Evolutionary conservation across 2,329 filamentous ascomycete genomes (phyloP).

Genomic region (Plenodomus tracheiphilus): DNA sequence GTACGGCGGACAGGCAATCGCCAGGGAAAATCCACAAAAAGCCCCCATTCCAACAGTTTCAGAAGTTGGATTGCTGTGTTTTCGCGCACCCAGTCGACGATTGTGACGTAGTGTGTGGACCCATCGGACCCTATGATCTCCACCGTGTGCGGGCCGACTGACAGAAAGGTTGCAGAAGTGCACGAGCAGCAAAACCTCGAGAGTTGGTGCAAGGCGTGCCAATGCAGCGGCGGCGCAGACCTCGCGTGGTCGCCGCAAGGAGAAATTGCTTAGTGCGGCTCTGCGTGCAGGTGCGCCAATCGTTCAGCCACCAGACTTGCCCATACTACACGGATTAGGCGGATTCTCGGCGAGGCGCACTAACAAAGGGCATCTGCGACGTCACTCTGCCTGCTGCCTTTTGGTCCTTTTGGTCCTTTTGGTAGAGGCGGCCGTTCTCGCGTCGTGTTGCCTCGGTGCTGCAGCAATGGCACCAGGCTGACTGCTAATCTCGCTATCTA

Average conservation of each 20-base stretch:
- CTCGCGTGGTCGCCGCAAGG: neutral
- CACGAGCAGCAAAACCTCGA: neutral
- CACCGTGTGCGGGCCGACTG: slow-evolving; percentile 14
- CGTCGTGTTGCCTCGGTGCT: slow-evolving; percentile 6
- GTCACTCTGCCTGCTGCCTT: slow-evolving; percentile 8
- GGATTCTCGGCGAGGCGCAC: slow-evolving; percentile 23
- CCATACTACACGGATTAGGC: neutral
- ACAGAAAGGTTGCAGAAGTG: slow-evolving; percentile 11
- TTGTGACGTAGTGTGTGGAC: slow-evolving; percentile 36
- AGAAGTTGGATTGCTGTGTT: slow-evolving; percentile 12
- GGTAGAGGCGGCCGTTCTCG: slow-evolving; percentile 13
- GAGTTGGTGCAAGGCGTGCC: neutral
- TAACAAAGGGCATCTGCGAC: slow-evolving; percentile 10
- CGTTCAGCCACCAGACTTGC: neutral
- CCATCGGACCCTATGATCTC: slow-evolving; percentile 33
- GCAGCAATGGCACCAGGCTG: neutral
- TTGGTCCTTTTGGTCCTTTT: no score
- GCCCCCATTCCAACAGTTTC: slow-evolving; percentile 40
- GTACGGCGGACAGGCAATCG: slow-evolving; percentile 10
- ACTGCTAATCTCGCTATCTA: neutral
- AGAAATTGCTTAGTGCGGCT: neutral
- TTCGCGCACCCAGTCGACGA: slow-evolving; percentile 12
- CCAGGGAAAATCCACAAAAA: slow-evolving; percentile 22
- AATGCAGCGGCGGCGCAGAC: neutral
- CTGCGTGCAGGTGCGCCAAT: neutral